phyloP scores from a whole-genome alignment of 768 basidiomycete genomes.

The Podaxis sp. region DNA sequence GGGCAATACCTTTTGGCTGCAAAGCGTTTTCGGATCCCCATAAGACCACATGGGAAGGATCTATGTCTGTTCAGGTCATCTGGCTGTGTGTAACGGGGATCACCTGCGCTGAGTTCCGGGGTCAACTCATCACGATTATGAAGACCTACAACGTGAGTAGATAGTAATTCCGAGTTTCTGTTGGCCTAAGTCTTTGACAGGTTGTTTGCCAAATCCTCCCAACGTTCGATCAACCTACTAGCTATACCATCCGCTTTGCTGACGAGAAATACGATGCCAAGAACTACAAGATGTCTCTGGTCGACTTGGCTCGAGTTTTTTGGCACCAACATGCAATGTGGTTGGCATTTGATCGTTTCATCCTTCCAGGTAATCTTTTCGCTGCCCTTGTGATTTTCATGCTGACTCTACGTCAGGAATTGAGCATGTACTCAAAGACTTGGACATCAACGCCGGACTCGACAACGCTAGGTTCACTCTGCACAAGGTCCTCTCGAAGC shows the following conservation, averaged over 20 bases:
- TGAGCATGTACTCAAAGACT: neutral
- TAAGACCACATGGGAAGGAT: neutral
- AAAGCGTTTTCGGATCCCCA: neutral
- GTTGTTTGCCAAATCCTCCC: neutral
- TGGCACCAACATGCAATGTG: neutral
- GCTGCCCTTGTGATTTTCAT: neutral
- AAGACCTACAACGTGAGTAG: neutral
- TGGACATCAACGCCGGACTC: neutral
- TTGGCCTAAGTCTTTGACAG: neutral
- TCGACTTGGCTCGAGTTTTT: neutral
- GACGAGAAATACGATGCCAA: neutral
- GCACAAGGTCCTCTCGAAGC: no score
- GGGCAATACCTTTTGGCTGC: neutral
- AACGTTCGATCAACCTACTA: neutral
- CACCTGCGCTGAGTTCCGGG: neutral
- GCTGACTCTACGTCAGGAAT: neutral
- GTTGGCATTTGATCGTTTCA: neutral
- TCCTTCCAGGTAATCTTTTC: neutral
- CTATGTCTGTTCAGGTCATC: neutral
- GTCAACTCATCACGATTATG: neutral
- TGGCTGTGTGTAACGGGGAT: neutral
- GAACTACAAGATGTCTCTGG: neutral
- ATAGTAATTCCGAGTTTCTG: neutral
- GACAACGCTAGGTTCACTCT: neutral
- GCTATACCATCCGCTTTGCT: neutral